Conservation (phyloP, 495 filamentous ascomycete species). For the Penicillium fimorum region DNA sequence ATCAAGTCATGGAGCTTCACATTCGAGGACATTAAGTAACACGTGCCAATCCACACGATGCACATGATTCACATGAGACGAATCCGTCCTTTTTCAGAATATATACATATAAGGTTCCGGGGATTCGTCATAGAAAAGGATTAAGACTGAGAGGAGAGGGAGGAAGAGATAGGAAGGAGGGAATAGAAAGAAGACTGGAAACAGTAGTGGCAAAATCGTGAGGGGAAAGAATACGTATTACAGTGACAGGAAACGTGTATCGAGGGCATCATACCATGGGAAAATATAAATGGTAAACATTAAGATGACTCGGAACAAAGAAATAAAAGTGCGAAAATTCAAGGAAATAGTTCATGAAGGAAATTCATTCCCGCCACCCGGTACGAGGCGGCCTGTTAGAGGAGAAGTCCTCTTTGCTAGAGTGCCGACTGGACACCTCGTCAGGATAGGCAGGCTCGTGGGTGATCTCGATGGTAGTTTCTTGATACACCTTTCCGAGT, state of each 20-base stretch:
- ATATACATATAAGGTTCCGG: slow-evolving; percentile 16
- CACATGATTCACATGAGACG: slow-evolving; percentile 2
- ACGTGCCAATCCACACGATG: slow-evolving; percentile 7
- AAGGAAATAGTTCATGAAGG: neutral
- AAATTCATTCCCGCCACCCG: slow-evolving; percentile 8
- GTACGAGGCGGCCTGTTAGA: slow-evolving; percentile 9
- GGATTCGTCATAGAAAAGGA: slow-evolving; percentile 10
- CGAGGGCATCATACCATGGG: neutral
- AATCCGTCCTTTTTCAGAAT: slow-evolving; percentile 3
- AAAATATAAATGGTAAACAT: neutral
- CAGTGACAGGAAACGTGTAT: neutral
- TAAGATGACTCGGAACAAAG: neutral
- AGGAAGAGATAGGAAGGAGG: neutral
- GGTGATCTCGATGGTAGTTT: slow-evolving; percentile 48
- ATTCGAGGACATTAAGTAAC: slow-evolving; percentile 6
- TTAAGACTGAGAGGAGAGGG: neutral
- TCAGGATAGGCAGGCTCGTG: slow-evolving; percentile 38
- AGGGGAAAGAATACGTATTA: neutral
- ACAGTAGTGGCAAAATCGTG: slow-evolving; percentile 4
- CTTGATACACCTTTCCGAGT: slow-evolving; percentile 46
- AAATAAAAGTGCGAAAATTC: slow-evolving; percentile 1
- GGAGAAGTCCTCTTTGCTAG: slow-evolving; percentile 34
- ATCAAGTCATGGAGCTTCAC: neutral
- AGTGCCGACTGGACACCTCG: slow-evolving; percentile 29
- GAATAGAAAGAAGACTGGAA: slow-evolving; percentile 4